Evolutionary conservation across 164 flowering plant species (phyloP).

Genomic region (Piper longum): DNA sequence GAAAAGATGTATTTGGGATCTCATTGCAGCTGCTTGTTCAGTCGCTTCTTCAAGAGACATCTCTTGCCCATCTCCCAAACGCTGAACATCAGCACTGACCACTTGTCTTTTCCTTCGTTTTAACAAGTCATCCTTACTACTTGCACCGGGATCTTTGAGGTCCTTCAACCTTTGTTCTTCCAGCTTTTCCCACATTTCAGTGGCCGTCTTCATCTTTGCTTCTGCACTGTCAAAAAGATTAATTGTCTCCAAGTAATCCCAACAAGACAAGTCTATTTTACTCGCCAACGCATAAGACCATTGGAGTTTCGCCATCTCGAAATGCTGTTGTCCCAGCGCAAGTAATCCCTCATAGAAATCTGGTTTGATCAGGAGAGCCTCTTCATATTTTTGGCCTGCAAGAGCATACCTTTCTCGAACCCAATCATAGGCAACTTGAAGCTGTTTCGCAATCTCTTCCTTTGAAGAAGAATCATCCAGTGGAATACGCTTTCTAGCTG

Average conservation of each 20-base stretch:
- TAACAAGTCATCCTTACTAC: constrained; percentile 46
- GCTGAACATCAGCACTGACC: constrained; percentile 27
- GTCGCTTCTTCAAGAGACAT: constrained; percentile 71
- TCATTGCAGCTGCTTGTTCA: constrained; percentile 87
- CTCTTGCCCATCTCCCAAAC: constrained; percentile 28
- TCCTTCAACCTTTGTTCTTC: constrained; percentile 90
- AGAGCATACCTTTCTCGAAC: constrained; percentile 69
- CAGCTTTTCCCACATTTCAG: constrained; percentile 94
- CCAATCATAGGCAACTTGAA: constrained; percentile 83
- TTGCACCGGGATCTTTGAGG: constrained; percentile 54
- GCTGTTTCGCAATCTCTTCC: constrained; percentile 52
- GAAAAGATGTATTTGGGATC: constrained; percentile 94
- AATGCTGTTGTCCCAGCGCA: constrained; percentile 93
- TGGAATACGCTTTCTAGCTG: constrained; percentile 89
- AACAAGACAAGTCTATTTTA: constrained; percentile 57
- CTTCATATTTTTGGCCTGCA: constrained; percentile 80
- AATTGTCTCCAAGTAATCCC: constrained; percentile 72
- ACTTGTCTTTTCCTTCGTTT: constrained; percentile 62
- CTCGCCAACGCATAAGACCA: constrained; percentile 88
- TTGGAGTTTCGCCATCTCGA: constrained; percentile 94
- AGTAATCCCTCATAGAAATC: constrained; percentile 94
- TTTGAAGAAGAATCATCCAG: constrained; percentile 67
- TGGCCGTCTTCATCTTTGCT: constrained; percentile 87
- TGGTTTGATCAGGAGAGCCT: constrained; percentile 72
- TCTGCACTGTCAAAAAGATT: constrained; percentile 82